A percentile compares a stretch with the other conserved stretches of the same genome.
Evolutionary conservation across 805 yeast species (phyloP).

Genomic region (Candida rishiriensis): DNA sequence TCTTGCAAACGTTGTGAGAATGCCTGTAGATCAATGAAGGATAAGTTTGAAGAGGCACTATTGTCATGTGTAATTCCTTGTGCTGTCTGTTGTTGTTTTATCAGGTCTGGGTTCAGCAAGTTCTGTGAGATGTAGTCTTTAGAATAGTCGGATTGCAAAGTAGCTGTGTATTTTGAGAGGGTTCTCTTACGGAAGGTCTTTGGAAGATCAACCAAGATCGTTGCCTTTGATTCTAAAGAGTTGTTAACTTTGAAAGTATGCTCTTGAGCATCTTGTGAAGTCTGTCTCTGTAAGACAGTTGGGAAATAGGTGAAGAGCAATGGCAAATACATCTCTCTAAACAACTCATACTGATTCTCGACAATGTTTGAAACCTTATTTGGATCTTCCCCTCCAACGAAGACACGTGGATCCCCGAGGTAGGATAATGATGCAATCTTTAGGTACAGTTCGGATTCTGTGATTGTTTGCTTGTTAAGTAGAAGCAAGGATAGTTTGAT

Average conservation of each 20-base stretch:
- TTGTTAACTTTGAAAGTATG: constrained; percentile 26
- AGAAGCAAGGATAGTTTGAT: constrained; percentile 62
- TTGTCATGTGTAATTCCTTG: too few species aligned
- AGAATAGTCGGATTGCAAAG: constrained; percentile 21
- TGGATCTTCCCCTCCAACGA: constrained; percentile 88
- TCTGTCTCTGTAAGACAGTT: constrained; percentile 18
- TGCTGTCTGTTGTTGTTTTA: too few species aligned
- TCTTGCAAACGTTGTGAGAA: constrained; percentile 5
- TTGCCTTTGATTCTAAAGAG: constrained; percentile 33
- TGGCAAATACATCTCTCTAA: constrained; percentile 73
- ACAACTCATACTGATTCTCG: constrained; percentile 61
- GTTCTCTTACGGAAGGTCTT: constrained; percentile 40
- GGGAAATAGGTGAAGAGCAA: constrained; percentile 41
- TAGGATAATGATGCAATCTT: constrained; percentile 80
- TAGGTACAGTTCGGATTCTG: constrained; percentile 54
- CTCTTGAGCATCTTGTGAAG: constrained; percentile 17
- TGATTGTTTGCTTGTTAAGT: constrained; percentile 33
- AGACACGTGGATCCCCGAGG: constrained; percentile 84
- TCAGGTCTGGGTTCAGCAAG: constrained; percentile 11
- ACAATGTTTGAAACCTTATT: constrained; percentile 85
- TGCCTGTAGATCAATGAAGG: constrained; percentile 25
- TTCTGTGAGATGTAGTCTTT: constrained; percentile 29
- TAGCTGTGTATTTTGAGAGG: constrained; percentile 22
- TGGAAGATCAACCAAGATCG: constrained; percentile 49
- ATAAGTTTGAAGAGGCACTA: not conserved